Conservation (phyloP, 805 yeast genomes). For the Myxozyma monticola region DNA sequence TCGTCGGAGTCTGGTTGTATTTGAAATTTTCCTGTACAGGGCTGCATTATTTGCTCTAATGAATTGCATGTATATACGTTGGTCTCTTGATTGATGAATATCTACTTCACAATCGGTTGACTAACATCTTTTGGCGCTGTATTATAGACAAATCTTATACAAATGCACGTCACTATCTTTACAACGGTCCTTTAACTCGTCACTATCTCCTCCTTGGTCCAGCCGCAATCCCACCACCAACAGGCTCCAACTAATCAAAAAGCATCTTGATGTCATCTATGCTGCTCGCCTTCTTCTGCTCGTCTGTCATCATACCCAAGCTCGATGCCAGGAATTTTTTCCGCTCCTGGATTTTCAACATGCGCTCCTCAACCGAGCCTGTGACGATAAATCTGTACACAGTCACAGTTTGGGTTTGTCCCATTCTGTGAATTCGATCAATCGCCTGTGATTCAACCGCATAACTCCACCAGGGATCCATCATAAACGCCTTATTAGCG, state of each 20-base stretch:
- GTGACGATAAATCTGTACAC: constrained; percentile 80
- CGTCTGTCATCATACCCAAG: constrained; percentile 39
- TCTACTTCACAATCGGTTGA: no score
- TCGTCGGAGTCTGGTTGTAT: no score
- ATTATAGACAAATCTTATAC: no score
- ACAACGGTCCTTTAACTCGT: no score
- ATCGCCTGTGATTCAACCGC: constrained; percentile 44
- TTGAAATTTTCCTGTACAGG: no score
- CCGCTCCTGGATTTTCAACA: constrained; percentile 82
- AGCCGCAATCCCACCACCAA: no score
- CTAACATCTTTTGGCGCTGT: no score
- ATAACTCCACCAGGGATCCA: constrained; percentile 99
- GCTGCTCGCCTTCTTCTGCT: constrained; percentile 39
- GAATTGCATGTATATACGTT: no score
- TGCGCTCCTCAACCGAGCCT: constrained; percentile 81
- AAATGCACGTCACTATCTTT: no score
- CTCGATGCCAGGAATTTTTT: constrained; percentile 48
- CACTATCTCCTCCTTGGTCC: no score
- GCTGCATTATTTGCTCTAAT: no score
- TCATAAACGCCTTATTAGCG: constrained; percentile 80
- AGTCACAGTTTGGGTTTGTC: constrained; percentile 68
- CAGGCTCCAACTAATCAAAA: constrained; percentile 34
- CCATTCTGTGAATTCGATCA: constrained; percentile 82
- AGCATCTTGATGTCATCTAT: constrained; percentile 41
- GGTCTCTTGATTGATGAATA: no score